These are phyloP conservation scores for Cordyceps javanica DNA, from an alignment of 2,329 filamentous ascomycete genomes.

Conservation along the genomic window DNA sequence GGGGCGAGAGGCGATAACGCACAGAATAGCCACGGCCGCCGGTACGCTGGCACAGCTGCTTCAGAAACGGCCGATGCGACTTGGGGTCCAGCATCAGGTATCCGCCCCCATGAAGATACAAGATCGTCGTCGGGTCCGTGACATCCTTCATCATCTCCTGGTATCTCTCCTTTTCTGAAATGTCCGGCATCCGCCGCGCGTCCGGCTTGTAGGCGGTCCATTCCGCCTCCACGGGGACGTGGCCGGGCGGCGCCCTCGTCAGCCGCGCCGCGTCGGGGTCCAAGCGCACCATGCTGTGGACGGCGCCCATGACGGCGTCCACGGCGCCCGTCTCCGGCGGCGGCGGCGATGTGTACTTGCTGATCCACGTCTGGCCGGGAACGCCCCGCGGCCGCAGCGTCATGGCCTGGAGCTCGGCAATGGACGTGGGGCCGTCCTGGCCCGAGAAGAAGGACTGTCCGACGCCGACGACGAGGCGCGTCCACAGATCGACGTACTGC, in stretches of 20 bases:
- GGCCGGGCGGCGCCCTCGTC: conserved; percentile 41
- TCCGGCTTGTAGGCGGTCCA: conserved; percentile 65
- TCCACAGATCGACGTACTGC: conserved; percentile 72
- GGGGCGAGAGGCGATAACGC: conserved; percentile 68
- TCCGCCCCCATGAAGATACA: conserved; percentile 74
- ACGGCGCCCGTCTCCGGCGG: conserved; percentile 51
- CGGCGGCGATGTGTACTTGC: conserved; percentile 57
- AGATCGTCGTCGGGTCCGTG: conserved; percentile 53
- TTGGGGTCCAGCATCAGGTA: conserved; percentile 67
- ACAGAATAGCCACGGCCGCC: conserved; percentile 65
- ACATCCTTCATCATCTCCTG: conserved; percentile 61
- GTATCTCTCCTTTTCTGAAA: conserved; percentile 61
- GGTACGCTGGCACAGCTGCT: conserved; percentile 58
- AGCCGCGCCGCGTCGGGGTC: conserved; percentile 14
- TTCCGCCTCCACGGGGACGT: conserved; percentile 59
- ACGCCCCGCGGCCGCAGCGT: conserved; percentile 58
- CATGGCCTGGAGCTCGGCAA: conserved; percentile 59
- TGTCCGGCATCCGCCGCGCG: conserved; percentile 45
- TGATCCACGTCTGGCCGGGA: conserved; percentile 78
- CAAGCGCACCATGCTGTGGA: conserved; percentile 29
- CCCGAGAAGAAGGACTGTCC: conserved; percentile 57
- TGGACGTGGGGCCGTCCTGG: conserved; percentile 37
- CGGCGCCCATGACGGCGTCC: conserved; percentile 51
- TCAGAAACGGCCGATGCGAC: conserved; percentile 54
- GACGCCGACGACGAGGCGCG: conserved; percentile 64